Evolutionary conservation across 1,284 basidiomycete species (phyloP), one percentile per base, ranked within the genome.

Genomic region (Exobasidium rhododendri): DNA sequence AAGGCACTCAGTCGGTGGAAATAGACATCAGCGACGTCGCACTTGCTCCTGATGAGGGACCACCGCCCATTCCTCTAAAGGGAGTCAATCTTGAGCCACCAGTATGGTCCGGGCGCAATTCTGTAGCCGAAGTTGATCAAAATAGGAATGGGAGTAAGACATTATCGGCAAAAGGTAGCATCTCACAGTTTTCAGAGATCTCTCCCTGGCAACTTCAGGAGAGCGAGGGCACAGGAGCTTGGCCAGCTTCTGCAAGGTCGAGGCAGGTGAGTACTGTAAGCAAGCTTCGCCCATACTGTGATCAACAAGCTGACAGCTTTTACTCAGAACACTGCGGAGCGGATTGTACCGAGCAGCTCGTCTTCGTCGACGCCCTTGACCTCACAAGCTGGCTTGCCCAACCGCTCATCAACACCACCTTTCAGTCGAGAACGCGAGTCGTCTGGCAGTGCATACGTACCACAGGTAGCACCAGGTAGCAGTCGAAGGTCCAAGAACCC

Each of bases 401-500:
- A 66, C 24, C 61, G 64, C 22, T 63, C 64, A 20, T 62, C 62
- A 13, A 65, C 68, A 10, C 66, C 71, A n/a, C 70, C 71, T 54
- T 66, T 2, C 67, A 65, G n/a, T 56, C 62, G 32, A 69, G 56
- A 61, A 7, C 17, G 17, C 35, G 35, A 40, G 14, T 13, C 67
- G 65, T 13, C 60, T 71, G 43, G 62, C 62, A 54, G 63, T 63
- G 56, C 59, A 44, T 32, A 60, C 56, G 63, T 61, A 35, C 57
- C 66, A 30, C 46, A 58, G n/a, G n/a, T 29, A 59, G 62, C 26
- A 35, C 59, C 22, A 47, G 24, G 45, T 14, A 54, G 59, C 28
- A 57, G 53, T 26, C 70, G 68, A 44, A 68, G 63, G 54, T 65
- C 70, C 46, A 67, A 71, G 61, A 74, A 74, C 30, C 72, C 72